phyloP scores from a whole-genome alignment of 2,329 filamentous ascomycete genomes.

The Lasiodiplodia gonubiensis region DNA sequence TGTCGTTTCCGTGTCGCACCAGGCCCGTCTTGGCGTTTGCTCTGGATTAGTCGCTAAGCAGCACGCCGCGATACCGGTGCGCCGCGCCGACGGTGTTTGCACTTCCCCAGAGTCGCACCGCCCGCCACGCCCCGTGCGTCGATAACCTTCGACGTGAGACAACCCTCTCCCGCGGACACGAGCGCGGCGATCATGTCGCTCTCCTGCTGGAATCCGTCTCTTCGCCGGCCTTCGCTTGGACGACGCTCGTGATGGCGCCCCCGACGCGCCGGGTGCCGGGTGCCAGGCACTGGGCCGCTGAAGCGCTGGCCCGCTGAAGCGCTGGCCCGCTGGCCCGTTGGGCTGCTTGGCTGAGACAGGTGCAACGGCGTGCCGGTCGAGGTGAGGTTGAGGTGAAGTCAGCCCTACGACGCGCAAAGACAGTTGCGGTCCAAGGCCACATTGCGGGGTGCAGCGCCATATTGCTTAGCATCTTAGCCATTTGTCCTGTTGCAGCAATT shows the following conservation, averaged over 20 bases:
- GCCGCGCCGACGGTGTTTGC: slow-evolving; percentile 11
- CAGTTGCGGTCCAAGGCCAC: neutral
- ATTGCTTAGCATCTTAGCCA: slow-evolving; percentile 13
- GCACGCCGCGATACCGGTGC: slow-evolving; percentile 1
- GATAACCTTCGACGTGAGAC: slow-evolving; percentile 10
- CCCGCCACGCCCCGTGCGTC: slow-evolving; percentile 1
- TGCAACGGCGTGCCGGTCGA: neutral
- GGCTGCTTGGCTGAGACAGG: neutral
- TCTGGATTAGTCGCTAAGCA: neutral
- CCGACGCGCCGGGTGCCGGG: neutral
- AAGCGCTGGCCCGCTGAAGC: neutral
- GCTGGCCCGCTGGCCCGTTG: neutral
- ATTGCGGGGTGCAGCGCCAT: slow-evolving; percentile 20
- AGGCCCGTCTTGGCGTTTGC: slow-evolving; percentile 20
- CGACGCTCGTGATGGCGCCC: neutral
- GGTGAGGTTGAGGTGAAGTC: slow-evolving; percentile 11
- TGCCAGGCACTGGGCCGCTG: neutral
- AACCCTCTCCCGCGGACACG: neutral
- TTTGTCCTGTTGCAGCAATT: slow-evolving; percentile 23
- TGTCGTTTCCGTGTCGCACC: slow-evolving; percentile 17
- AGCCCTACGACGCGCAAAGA: slow-evolving; percentile 16
- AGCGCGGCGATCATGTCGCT: slow-evolving; percentile 20
- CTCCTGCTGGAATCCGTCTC: neutral
- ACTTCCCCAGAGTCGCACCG: slow-evolving; percentile 8
- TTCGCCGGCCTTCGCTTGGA: neutral